A percentile compares a stretch with the other conserved stretches of the same genome.
phyloP scores from a whole-genome alignment of 129 eudicot species.

The Flaveria sonorensis region DNA sequence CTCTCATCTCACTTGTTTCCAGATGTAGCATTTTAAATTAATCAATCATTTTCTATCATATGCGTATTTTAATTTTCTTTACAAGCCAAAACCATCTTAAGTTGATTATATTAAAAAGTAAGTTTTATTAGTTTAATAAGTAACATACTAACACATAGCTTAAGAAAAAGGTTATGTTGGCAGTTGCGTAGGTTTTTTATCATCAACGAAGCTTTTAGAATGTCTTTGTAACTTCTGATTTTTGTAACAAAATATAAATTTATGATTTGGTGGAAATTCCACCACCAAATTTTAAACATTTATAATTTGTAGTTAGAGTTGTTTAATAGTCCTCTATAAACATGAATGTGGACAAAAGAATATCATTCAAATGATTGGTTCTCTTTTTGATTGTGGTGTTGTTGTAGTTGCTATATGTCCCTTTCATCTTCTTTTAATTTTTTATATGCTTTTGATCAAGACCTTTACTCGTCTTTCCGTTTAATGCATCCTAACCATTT shows the following conservation, averaged over 20 bases:
- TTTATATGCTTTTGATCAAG: conserved; percentile 35
- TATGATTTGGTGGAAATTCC: conserved; percentile 41
- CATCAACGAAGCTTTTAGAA: no score
- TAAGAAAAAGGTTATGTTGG: no score
- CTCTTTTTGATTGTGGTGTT: conserved; percentile 36
- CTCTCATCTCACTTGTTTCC: no score
- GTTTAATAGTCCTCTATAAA: conserved; percentile 14
- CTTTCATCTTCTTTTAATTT: conserved; percentile 27
- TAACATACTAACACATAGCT: no score
- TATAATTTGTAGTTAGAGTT: conserved; percentile 13
- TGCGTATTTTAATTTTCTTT: no score
- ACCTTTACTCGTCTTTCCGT: conserved; percentile 29
- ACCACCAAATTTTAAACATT: conserved; percentile 23
- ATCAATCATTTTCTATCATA: no score
- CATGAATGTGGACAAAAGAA: conserved; percentile 44
- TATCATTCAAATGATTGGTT: conserved; percentile 38
- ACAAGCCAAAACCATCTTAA: no score
- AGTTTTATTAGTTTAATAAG: no score
- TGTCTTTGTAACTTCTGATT: no score
- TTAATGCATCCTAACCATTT: conserved; percentile 24
- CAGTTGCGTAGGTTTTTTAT: no score
- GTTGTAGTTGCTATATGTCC: conserved; percentile 45
- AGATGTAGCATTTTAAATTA: no score
- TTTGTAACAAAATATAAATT: conserved; percentile 1
- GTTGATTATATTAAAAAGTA: no score